phyloP scores from a whole-genome alignment of 768 basidiomycete genomes.

The Mycena vitilis region DNA sequence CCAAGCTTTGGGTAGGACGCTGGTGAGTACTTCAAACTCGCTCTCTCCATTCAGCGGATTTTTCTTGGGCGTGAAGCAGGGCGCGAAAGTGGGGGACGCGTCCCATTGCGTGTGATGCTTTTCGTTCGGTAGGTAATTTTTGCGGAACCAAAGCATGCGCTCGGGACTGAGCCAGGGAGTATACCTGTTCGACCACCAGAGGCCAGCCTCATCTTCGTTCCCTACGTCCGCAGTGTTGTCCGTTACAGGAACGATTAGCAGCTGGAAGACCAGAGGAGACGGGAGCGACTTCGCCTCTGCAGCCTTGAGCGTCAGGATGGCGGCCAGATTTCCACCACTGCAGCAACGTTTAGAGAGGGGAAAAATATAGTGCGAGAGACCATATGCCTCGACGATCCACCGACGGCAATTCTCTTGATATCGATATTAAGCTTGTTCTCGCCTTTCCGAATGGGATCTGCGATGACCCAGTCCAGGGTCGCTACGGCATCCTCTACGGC shows the following conservation, averaged over 20 bases:
- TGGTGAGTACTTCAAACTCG: too few species aligned
- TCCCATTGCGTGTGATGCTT: constrained; percentile 74
- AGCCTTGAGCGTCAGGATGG: constrained; percentile 74
- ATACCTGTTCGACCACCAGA: constrained; percentile 68
- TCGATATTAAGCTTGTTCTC: constrained; percentile 59
- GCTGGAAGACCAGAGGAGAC: constrained; percentile 68
- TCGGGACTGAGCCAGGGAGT: constrained; percentile 70
- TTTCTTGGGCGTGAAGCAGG: too few species aligned
- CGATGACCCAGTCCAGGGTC: constrained; percentile 69
- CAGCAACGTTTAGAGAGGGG: neutral
- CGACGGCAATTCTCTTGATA: constrained; percentile 68
- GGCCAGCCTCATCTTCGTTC: constrained; percentile 42
- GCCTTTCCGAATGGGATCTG: constrained; percentile 50
- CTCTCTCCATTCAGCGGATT: too few species aligned
- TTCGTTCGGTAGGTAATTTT: constrained; percentile 74
- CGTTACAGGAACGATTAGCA: constrained; percentile 77
- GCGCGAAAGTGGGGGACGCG: constrained; percentile 79
- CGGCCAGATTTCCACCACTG: constrained; percentile 79
- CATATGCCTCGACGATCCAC: constrained; percentile 76
- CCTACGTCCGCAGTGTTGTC: constrained; percentile 73
- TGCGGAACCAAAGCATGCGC: constrained; percentile 81
- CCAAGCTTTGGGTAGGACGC: constrained; percentile 71
- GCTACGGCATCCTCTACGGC: constrained; percentile 81
- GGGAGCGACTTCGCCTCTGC: constrained; percentile 54
- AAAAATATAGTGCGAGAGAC: neutral